These are phyloP conservation scores for Lasiodiplodia sp. DNA, from an alignment of 2,329 filamentous ascomycete genomes.

Conservation along the genomic window DNA sequence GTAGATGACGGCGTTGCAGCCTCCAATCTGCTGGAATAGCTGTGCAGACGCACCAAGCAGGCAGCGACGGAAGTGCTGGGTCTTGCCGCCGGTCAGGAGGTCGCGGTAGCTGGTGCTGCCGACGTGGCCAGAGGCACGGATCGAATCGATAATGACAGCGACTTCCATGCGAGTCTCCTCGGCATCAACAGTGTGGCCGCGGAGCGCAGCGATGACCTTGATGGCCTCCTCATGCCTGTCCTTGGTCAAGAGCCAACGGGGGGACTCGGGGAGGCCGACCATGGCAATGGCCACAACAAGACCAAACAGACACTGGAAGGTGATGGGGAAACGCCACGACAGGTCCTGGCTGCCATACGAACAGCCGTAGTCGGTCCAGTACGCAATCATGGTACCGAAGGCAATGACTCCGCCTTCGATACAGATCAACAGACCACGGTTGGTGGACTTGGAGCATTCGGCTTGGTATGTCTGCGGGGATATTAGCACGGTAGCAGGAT, in stretches of 20 bases:
- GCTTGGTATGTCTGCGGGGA: constrained; percentile 59
- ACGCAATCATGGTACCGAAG: constrained; percentile 60
- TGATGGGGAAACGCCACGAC: constrained; percentile 61
- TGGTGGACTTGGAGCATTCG: constrained; percentile 61
- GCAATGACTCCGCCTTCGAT: constrained; percentile 63
- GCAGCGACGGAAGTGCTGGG: constrained; percentile 71
- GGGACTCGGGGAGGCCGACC: constrained; percentile 63
- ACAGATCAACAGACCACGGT: constrained; percentile 67
- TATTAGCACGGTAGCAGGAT: neutral
- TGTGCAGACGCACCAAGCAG: constrained; percentile 65
- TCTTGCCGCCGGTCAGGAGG: constrained; percentile 68
- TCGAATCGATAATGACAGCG: constrained; percentile 68
- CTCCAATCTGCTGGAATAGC: constrained; percentile 67
- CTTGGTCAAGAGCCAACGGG: constrained; percentile 65
- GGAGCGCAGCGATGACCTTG: constrained; percentile 60
- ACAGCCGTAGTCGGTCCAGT: constrained; percentile 53
- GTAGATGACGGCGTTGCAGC: constrained; percentile 58
- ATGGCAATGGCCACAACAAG: constrained; percentile 54
- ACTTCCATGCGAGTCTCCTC: constrained; percentile 65
- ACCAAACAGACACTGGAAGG: constrained; percentile 60
- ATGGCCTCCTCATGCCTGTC: constrained; percentile 58
- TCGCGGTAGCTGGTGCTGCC: constrained; percentile 57
- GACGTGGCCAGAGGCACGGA: constrained; percentile 50
- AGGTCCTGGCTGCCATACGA: constrained; percentile 41
- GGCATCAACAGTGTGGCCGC: constrained; percentile 57